These are phyloP conservation scores for Stemphylium vesicarium DNA, from an alignment of 2,329 filamentous ascomycete genomes.

Conservation along the genomic window DNA sequence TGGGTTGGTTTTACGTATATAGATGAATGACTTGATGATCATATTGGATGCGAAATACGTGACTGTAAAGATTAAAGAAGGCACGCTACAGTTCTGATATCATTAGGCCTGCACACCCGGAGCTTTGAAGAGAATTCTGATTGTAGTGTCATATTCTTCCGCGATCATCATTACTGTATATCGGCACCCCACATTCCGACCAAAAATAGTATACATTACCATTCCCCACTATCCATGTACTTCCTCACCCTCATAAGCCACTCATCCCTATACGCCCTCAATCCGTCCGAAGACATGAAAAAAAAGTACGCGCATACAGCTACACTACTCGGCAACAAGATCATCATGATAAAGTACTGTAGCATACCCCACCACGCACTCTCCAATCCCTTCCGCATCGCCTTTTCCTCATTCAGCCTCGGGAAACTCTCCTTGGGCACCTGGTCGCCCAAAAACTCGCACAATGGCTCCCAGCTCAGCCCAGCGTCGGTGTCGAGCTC, in stretches of 20 bases:
- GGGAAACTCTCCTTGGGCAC: conserved; percentile 32
- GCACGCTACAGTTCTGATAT: not conserved
- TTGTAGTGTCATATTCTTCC: no score
- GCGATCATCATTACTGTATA: no score
- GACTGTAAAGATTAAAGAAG: not conserved
- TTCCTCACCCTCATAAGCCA: conserved; percentile 16
- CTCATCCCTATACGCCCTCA: conserved; percentile 18
- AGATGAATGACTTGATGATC: no score
- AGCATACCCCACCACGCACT: conserved; percentile 32
- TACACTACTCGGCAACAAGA: conserved; percentile 21
- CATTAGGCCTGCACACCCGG: no score
- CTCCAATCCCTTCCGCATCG: conserved; percentile 26
- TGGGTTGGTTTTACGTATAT: not conserved
- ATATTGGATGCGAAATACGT: not conserved
- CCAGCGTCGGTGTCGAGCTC: conserved; percentile 33
- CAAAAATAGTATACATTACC: not conserved
- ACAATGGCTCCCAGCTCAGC: conserved; percentile 35
- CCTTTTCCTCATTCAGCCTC: conserved; percentile 26
- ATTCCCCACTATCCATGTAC: conserved; percentile 17
- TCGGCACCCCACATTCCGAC: no score
- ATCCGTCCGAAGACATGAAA: conserved; percentile 17
- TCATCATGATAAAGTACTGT: conserved; percentile 26
- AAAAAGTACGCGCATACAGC: conserved; percentile 5
- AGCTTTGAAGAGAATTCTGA: no score
- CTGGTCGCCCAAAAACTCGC: conserved; percentile 32